A percentile compares a stretch with the other conserved stretches of the same genome.
Conservation (phyloP, 768 basidiomycete genomes). For the Suillus lakei region DNA sequence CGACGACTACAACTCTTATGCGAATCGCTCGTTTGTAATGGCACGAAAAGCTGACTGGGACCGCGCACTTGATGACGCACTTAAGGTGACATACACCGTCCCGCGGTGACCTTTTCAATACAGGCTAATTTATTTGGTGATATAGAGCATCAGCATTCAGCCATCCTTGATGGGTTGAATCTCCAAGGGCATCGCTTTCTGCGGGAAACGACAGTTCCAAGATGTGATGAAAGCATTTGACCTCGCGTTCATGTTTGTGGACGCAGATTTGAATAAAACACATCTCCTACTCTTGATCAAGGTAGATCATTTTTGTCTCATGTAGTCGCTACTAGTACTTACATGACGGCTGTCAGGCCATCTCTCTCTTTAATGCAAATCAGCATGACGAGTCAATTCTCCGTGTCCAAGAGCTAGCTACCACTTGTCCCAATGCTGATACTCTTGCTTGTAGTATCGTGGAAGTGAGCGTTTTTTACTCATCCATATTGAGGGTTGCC, state of each 20-base stretch:
- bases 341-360: neutral
- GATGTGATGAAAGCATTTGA: neutral
- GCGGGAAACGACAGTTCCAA: neutral
- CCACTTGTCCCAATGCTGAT: neutral
- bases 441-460: neutral
- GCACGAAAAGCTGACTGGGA: neutral
- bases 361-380: neutral
- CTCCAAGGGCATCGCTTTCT: neutral
- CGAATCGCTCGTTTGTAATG: neutral
- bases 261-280: neutral
- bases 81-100: neutral
- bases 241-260: neutral
- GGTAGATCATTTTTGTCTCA: neutral
- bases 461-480: neutral
- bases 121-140: neutral
- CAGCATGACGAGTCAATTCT: neutral
- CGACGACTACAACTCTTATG: neutral
- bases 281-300: neutral
- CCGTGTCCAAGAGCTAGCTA: neutral
- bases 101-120: neutral
- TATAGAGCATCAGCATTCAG: neutral
- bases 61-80: neutral
- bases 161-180: neutral
- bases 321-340: neutral
- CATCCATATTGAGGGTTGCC: neutral